Evolutionary conservation across 176 grass and related monocot genomes (phyloP).

Genomic region (Oryza glumipatula): DNA sequence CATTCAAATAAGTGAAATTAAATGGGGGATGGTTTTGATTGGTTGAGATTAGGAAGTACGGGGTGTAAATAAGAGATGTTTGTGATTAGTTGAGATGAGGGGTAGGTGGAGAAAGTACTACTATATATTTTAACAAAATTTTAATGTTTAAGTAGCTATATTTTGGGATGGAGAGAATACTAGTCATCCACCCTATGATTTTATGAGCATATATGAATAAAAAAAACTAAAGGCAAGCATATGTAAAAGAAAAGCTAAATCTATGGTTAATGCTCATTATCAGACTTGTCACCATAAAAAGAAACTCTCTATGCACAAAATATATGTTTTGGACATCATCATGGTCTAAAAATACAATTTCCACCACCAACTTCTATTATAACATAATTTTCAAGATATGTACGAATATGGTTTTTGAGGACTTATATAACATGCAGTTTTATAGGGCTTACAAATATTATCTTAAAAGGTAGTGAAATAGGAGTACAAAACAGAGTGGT

Average conservation of each 20-base stretch:
- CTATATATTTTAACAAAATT: no score
- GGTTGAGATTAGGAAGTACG: no score
- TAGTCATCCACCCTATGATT: not conserved
- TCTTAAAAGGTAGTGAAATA: not conserved
- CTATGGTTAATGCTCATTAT: not conserved
- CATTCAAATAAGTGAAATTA: no score
- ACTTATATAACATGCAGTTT: not conserved
- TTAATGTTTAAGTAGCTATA: no score
- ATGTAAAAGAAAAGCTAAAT: not conserved
- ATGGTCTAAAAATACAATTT: not conserved
- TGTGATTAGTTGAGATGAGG: no score
- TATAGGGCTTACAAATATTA: not conserved
- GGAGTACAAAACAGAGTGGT: not conserved
- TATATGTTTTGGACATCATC: not conserved
- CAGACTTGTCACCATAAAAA: slow-evolving; percentile 4
- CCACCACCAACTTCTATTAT: not conserved
- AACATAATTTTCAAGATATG: not conserved
- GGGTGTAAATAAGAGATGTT: not conserved
- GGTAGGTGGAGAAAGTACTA: no score
- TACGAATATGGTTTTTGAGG: not conserved
- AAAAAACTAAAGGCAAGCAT: not conserved
- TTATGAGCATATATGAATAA: slow-evolving; percentile 5
- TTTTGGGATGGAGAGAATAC: not conserved
- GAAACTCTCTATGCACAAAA: not conserved
- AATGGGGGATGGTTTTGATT: no score